Base-by-base conservation (phyloP, 2,329 filamentous ascomycete genomes). In the Neonectria ditissima region DNA sequence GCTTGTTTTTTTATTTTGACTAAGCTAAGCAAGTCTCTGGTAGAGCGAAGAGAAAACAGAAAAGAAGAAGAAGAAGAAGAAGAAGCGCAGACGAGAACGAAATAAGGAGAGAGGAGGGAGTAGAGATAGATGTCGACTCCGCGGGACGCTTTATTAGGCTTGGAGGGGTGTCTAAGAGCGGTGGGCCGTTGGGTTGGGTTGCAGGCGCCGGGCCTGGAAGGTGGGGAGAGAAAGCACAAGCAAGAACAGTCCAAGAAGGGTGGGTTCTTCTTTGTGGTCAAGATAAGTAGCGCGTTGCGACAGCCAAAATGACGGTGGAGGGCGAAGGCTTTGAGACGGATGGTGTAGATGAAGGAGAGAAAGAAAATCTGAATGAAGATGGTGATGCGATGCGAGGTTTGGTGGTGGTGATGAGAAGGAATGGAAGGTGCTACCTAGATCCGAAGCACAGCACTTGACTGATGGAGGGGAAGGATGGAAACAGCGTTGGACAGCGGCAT, bases 111-210 rank as follows among this genome's bases (percentile, higher is more conserved):
- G 45, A 43, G 20, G 18, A 47, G 20, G 24, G n/a, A 30, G 18
- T 24, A 22, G 48, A 39, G 45, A 39, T 47, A 52, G 53, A 45
- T 13, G 52, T 56, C 63, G 62, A 56, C 56, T 66, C 62, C 52
- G 57, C 52, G 64, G 62, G 61, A 61, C 56, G 65, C 66, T 72
- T 71, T 68, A 65, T 73, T 72, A 59, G 69, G 67, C 67, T 58
- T 65, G 67, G 69, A 68, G 66, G 71, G 71, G 71, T 71, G 68
- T 72, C 63, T 71, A 69, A 69, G 67, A 65, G 71, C 68, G 69
- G 71, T 73, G 72, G 72, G 72, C 59, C 71, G 69, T 74, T 74
- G 70, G 72, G 72, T 74, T 65, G 71, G 65, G 65, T 73, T 74
- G 72, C 72, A 74, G 71, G 68, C 34, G 61, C 67, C 62, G 58